These are phyloP conservation scores for Aspergillus quadrilineatus DNA, from an alignment of 2,329 filamentous ascomycete species.

Conservation along the genomic window DNA sequence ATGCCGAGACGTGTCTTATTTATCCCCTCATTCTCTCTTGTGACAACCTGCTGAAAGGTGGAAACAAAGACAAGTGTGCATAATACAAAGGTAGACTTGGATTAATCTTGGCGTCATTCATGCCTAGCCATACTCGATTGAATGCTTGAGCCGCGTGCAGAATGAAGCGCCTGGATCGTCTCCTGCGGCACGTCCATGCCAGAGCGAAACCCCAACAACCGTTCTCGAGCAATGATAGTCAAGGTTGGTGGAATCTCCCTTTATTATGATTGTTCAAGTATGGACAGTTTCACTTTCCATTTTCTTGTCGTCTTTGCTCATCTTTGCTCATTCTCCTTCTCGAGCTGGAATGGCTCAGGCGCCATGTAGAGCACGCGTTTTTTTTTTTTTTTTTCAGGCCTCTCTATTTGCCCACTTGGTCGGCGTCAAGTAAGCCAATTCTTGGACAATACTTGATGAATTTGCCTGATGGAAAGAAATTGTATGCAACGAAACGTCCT, in stretches of 20 bases:
- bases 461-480: neutral
- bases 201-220: constrained; percentile 14
- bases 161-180: constrained; percentile 21
- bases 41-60: no score
- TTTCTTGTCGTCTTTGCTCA: neutral
- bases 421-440: neutral
- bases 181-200: constrained; percentile 20
- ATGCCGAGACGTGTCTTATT: neutral
- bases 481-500: neutral
- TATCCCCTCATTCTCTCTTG: neutral
- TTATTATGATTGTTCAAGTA: neutral
- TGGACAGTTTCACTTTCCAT: neutral
- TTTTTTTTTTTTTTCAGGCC: no score
- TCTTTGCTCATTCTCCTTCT: neutral
- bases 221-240: neutral
- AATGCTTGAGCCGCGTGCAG: constrained; percentile 6
- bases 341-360: neutral
- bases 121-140: neutral
- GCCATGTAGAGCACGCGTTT: neutral
- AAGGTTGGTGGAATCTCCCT: neutral
- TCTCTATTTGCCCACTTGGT: neutral
- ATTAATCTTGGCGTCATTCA: neutral
- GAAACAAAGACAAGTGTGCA: no score
- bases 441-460: neutral
- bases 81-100: neutral